Percentiles rank a stretch among this genome's conserved stretches.
Conservation (phyloP, 2,329 filamentous ascomycete genomes). For the Phialocephala subalpina region DNA sequence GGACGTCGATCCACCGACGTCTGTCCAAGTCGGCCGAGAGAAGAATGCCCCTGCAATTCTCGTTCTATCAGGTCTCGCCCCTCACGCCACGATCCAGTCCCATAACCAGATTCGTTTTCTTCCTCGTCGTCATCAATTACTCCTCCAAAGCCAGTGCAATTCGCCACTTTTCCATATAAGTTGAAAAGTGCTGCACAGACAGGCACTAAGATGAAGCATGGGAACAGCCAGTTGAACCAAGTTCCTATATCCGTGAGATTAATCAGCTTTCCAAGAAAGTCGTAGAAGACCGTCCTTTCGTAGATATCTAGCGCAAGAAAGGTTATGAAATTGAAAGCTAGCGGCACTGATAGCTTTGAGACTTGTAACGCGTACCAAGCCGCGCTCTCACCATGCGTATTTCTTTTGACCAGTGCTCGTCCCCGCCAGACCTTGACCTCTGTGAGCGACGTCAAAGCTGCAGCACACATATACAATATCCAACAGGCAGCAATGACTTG, state of each 20-base stretch:
- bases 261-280: constrained; percentile 84
- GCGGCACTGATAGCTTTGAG: constrained; percentile 88
- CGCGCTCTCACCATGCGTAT: constrained; percentile 91
- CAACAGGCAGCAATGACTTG: constrained; percentile 86
- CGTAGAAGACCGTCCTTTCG: constrained; percentile 82
- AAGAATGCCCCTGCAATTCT: constrained; percentile 74
- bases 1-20: constrained; percentile 28
- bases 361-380: constrained; percentile 97
- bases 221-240: constrained; percentile 89
- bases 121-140: constrained; percentile 79
- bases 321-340: constrained; percentile 96
- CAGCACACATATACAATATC: constrained; percentile 96
- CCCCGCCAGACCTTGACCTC: constrained; percentile 99
- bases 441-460: constrained; percentile 85
- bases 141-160: constrained; percentile 77
- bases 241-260: constrained; percentile 82
- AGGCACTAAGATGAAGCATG: constrained; percentile 85
- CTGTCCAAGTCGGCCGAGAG: constrained; percentile 54
- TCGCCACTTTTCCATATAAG: constrained; percentile 83
- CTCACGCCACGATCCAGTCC: constrained; percentile 88
- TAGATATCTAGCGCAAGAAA: constrained; percentile 81
- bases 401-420: constrained; percentile 85
- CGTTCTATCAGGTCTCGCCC: constrained; percentile 89
- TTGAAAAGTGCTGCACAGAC: constrained; percentile 89
- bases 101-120: constrained; percentile 70